Percentiles rank a stretch among this genome's conserved stretches.
These are phyloP conservation scores for Meredithiella fracta DNA, from an alignment of 2,329 filamentous ascomycete species.

Conservation along the genomic window DNA sequence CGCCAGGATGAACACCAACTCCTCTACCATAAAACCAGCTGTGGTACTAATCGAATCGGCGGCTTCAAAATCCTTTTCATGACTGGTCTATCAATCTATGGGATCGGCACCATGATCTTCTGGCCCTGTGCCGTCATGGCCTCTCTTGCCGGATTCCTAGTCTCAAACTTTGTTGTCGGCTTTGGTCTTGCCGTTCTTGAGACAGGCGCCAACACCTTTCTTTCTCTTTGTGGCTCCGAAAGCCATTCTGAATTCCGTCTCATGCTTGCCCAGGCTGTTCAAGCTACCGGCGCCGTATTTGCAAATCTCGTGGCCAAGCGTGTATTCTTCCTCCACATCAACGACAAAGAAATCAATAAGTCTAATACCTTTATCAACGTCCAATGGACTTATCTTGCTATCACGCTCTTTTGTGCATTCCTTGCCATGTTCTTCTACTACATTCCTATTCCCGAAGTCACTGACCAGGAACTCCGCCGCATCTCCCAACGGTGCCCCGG, in stretches of 20 bases:
- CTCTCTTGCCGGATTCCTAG: constrained; percentile 64
- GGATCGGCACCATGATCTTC: constrained; percentile 65
- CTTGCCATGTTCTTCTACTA: constrained; percentile 55
- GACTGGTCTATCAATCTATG: constrained; percentile 57
- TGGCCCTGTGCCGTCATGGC: constrained; percentile 64
- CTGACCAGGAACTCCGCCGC: constrained; percentile 36
- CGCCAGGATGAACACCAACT: constrained; percentile 47
- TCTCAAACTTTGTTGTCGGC: constrained; percentile 57
- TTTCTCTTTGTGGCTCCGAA: constrained; percentile 54
- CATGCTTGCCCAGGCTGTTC: constrained; percentile 58
- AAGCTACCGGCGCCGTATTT: constrained; percentile 58
- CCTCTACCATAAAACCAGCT: constrained; percentile 23
- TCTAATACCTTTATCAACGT: constrained; percentile 49
- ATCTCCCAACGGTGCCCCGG: constrained; percentile 32
- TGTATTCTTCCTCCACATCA: constrained; percentile 44
- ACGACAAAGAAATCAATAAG: constrained; percentile 34
- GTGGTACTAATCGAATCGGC: constrained; percentile 29
- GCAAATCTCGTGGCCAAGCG: constrained; percentile 56
- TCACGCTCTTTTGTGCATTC: constrained; percentile 56
- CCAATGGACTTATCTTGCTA: constrained; percentile 74
- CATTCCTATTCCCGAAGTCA: constrained; percentile 47
- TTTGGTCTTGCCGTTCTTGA: constrained; percentile 63
- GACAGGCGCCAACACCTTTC: constrained; percentile 63
- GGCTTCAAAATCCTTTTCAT: constrained; percentile 75
- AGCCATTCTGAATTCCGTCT: constrained; percentile 59